Conservation (phyloP, 2,329 filamentous ascomycete genomes). For the Penicillium corylophilum region DNA sequence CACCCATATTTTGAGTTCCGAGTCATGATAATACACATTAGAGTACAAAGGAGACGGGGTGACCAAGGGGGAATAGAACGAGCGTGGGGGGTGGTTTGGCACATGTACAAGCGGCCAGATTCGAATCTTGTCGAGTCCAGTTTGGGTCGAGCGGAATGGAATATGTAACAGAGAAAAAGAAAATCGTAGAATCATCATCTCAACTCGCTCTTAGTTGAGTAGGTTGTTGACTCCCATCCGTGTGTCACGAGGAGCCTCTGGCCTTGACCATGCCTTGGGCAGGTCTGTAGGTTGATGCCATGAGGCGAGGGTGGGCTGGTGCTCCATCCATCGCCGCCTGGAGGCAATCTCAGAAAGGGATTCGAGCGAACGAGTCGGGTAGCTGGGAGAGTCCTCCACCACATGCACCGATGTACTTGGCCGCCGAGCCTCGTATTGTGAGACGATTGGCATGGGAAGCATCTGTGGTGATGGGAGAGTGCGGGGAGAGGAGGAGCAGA, state of each 20-base stretch:
- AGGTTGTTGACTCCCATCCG: constrained; percentile 42
- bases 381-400: constrained; percentile 26
- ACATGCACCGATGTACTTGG: constrained; percentile 29
- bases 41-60: constrained; percentile 20
- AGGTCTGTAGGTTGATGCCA: constrained; percentile 30
- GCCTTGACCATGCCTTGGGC: constrained; percentile 25
- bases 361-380: constrained; percentile 22
- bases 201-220: constrained; percentile 33
- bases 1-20: constrained; percentile 14
- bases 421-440: constrained; percentile 35
- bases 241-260: constrained; percentile 34
- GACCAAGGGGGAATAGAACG: constrained; percentile 8
- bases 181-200: constrained; percentile 16
- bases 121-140: background rate
- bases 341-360: constrained; percentile 26
- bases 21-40: constrained; percentile 28
- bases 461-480: constrained; percentile 43
- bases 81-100: constrained; percentile 16
- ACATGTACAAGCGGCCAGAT: constrained; percentile 21
- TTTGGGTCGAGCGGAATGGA: background rate
- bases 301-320: constrained; percentile 24
- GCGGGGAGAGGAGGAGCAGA: constrained; percentile 60
- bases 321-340: constrained; percentile 31
- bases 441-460: constrained; percentile 41
- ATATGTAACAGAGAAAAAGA: constrained; percentile 5